Base-by-base conservation (phyloP, 1,139 yeast species). In the Magnusiomyces magnusii region DNA sequence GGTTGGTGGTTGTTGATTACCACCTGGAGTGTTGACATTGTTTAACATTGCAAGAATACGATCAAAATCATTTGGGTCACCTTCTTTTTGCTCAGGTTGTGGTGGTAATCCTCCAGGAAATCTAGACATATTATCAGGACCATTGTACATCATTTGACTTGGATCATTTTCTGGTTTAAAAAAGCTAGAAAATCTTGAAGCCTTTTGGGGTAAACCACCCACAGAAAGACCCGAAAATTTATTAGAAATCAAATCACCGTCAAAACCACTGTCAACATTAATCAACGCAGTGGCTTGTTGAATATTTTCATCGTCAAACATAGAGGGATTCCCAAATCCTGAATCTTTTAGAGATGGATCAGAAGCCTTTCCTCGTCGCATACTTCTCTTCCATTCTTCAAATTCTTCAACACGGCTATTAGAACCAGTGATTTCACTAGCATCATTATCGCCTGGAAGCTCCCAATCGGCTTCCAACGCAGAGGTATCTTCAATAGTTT, bases 41-140 rank as follows among this genome's bases (percentile, higher is more conserved):
- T 70, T 73, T 28, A 73, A 68, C 67, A 70, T 68, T 1, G 69
- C 68, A 70, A 71, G 67, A 39, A 71, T 70, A n/a, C 74, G 64
- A 59, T 64, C 65, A 60, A 69, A 70, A 19, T 75, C 75, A 52
- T 67, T 68, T 60, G 63, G 67, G 59, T 70, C 74, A n/a, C 66
- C 67, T 51, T 62, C 67, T 27, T 49, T 34, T 25, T 5, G 36
- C n/a, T 25, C 34, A 25, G 56, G 21, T 23, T 17, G 25, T 27
- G 28, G 13, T 19, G 47, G 58, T 9, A 21, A 41, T 36, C 19
- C 25, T 39, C 44, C 19, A 17, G 19, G 19, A 39, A 39, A 9
- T 39, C 44, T 39, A 15, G 19, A 39, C 19, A 10, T 31, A 10
- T 39, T 10, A 25, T 3, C 47, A 27, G 42, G 47, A 17, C 27